Percentiles rank a stretch among this genome's conserved stretches.
Conservation (phyloP, 1,284 basidiomycete species). For the Pisolithus thermaeus region DNA sequence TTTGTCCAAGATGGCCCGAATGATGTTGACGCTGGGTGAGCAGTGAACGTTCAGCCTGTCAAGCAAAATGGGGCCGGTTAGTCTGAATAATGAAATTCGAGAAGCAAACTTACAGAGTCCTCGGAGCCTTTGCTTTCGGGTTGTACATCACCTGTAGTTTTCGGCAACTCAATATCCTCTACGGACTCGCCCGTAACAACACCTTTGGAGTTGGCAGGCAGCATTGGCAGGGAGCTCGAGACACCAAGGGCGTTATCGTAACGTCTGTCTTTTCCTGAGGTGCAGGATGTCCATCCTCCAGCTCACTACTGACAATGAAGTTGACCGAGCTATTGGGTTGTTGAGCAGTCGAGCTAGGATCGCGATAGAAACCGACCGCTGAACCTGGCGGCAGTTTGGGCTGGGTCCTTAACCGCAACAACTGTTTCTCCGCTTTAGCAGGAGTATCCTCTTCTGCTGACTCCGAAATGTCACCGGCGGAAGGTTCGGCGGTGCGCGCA, state of each 20-base stretch:
- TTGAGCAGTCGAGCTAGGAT: constrained; percentile 43
- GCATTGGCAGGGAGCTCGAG: constrained; percentile 3
- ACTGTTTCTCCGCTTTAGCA: constrained; percentile 15
- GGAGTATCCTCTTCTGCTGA: constrained; percentile 8
- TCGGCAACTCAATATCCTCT: constrained; percentile 16
- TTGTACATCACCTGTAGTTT: constrained; percentile 27
- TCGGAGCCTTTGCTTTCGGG: constrained; percentile 43
- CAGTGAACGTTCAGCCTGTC: constrained; percentile 40
- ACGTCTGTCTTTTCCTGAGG: constrained; percentile 16
- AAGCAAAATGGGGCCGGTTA: constrained; percentile 8
- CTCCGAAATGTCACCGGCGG: constrained; percentile 6
- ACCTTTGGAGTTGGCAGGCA: constrained; percentile 6
- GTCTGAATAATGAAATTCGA: constrained; percentile 1
- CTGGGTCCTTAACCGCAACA: constrained; percentile 25
- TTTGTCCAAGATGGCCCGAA: constrained; percentile 52
- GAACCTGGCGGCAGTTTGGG: constrained; percentile 50
- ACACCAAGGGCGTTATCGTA: constrained; percentile 22
- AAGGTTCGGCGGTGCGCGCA: constrained; percentile 16
- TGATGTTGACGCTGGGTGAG: constrained; percentile 47
- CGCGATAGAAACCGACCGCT: constrained; percentile 66
- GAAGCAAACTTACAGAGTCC: constrained; percentile 36
- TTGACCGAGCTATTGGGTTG: constrained; percentile 45
- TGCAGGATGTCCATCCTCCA: constrained; percentile 39
- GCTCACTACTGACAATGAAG: constrained; percentile 73
- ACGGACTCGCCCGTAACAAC: constrained; percentile 20